Evolutionary conservation across 192 early-diverging fungal genomes (phyloP).

Genomic region (Bifiguratus adelaidae): DNA sequence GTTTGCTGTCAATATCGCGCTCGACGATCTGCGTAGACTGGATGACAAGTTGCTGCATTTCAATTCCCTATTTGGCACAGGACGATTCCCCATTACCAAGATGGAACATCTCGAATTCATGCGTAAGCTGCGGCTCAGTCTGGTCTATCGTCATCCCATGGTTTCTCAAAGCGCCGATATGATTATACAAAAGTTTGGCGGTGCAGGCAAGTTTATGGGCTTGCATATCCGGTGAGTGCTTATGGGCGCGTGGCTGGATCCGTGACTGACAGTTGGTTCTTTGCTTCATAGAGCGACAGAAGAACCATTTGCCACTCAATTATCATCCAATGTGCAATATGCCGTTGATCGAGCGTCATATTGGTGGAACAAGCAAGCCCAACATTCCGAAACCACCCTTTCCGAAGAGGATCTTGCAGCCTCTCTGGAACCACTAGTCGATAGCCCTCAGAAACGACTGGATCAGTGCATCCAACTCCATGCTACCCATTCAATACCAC

Average conservation of each 20-base stretch:
- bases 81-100: constrained; percentile 14
- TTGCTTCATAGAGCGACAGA: constrained; percentile 13
- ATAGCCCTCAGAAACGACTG: too few species aligned
- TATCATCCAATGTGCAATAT: constrained; percentile 12
- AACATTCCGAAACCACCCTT: background rate
- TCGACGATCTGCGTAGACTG: constrained; percentile 7
- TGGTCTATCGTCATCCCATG: constrained; percentile 17
- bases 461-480: constrained; percentile 1
- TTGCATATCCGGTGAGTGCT: constrained; percentile 18
- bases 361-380: background rate
- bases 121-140: constrained; percentile 12
- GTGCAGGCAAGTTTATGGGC: constrained; percentile 17
- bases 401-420: background rate
- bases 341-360: background rate
- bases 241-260: too few species aligned
- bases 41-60: constrained; percentile 19
- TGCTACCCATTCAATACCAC: constrained; percentile 1
- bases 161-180: constrained; percentile 8
- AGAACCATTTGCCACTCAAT: constrained; percentile 12
- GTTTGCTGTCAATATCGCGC: constrained; percentile 11
- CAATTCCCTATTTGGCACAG: constrained; percentile 16
- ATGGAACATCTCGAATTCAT: constrained; percentile 18
- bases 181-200: constrained; percentile 9
- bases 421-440: too few species aligned
- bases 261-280: background rate